phyloP scores from a whole-genome alignment of 345 rosid species.

The Euphorbia peplus region DNA sequence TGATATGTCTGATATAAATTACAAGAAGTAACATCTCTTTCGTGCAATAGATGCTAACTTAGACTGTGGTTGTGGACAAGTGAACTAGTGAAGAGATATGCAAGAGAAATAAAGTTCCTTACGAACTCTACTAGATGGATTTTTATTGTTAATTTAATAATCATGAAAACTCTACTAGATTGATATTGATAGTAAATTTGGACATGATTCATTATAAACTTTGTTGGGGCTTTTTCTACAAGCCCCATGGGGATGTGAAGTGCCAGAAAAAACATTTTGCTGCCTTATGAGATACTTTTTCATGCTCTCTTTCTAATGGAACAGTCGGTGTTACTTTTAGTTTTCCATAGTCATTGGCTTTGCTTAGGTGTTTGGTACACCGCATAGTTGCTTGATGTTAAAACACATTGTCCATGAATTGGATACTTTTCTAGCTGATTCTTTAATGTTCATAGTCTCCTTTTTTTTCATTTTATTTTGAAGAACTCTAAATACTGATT shows the following conservation, averaged over 20 bases:
- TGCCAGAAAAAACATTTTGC: neutral
- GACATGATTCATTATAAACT: neutral
- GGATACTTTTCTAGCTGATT: slow-evolving; percentile 1
- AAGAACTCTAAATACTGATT: neutral
- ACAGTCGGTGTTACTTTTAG: too few relatives aligned
- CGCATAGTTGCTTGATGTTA: neutral
- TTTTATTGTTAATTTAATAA: too few relatives aligned
- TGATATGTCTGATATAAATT: neutral
- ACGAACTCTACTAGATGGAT: neutral
- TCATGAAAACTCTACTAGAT: neutral
- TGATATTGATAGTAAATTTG: neutral
- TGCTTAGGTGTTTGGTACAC: neutral
- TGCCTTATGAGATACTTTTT: neutral
- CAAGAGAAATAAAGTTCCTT: neutral
- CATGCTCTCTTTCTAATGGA: neutral
- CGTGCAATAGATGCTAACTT: neutral
- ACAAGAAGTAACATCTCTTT: neutral
- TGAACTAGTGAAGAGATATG: neutral
- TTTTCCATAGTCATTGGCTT: neutral
- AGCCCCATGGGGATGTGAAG: neutral
- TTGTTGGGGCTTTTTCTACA: too few relatives aligned
- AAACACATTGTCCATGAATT: neutral
- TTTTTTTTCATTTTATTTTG: neutral
- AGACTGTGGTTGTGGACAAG: neutral
- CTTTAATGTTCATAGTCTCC: neutral